Percentiles rank a stretch among this genome's conserved stretches.
These are phyloP conservation scores for Clavispora santaluciae DNA, from an alignment of 805 yeast species.

Conservation along the genomic window DNA sequence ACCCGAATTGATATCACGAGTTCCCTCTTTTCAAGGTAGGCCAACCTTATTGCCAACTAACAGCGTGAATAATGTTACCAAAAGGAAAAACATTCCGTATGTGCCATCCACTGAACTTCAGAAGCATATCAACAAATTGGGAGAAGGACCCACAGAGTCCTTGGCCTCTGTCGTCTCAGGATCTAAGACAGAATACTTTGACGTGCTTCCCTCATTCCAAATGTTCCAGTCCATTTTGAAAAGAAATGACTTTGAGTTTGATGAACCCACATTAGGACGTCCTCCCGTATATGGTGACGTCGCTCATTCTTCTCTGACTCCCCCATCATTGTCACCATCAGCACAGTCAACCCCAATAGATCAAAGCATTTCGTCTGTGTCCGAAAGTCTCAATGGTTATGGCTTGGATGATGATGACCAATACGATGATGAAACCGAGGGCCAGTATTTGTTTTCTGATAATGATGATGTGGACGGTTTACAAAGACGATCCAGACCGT, in stretches of 20 bases:
- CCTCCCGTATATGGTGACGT: conserved; percentile 39
- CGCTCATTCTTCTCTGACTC: conserved; percentile 23
- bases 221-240: conserved; percentile 53
- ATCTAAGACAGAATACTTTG: conserved; percentile 32
- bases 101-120: conserved; percentile 33
- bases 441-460: conserved; percentile 15
- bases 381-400: conserved; percentile 5
- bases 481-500: conserved; percentile 4
- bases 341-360: background rate
- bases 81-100: conserved; percentile 26
- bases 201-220: conserved; percentile 64
- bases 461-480: conserved; percentile 14
- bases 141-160: conserved; percentile 2
- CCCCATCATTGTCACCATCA: conserved; percentile 19
- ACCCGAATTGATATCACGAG: background rate
- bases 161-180: conserved; percentile 11
- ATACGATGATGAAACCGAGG: conserved; percentile 11
- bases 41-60: background rate
- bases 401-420: conserved; percentile 6
- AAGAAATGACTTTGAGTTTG: conserved; percentile 37
- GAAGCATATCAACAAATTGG: conserved; percentile 26
- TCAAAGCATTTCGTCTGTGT: conserved; percentile 7
- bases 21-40: conserved; percentile 1
- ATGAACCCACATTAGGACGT: conserved; percentile 25
- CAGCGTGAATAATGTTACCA: background rate